Evolutionary conservation across 345 rosid genomes (phyloP).

Genomic region (Eucalyptus caleyi): DNA sequence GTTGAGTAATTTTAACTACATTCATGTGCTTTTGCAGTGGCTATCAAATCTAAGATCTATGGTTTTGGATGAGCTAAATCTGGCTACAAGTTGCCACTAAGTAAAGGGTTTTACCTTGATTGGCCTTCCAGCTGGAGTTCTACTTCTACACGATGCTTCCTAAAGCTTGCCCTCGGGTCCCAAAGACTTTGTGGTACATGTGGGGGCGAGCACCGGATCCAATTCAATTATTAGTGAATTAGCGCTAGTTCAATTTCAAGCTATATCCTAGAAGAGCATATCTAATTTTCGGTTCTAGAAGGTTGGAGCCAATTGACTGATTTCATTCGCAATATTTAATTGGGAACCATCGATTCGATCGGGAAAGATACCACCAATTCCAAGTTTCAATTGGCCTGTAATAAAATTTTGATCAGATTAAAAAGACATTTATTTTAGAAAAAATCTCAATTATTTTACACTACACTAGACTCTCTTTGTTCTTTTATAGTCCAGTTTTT

Average conservation of each 20-base stretch:
- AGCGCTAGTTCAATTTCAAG: neutral
- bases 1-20: neutral
- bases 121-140: neutral
- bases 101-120: neutral
- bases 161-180: neutral
- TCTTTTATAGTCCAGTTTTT: neutral
- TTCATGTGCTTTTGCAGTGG: neutral
- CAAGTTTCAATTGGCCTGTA: neutral
- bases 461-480: neutral
- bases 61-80: neutral
- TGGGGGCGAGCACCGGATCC: neutral
- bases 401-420: neutral
- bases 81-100: neutral
- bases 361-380: neutral
- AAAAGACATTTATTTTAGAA: neutral
- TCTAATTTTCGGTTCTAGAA: neutral
- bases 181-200: neutral
- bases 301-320: neutral
- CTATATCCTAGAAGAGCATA: neutral
- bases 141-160: neutral
- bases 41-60: neutral
- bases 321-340: neutral
- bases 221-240: neutral
- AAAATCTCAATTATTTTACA: neutral
- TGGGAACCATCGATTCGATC: neutral